Percentiles rank a stretch among this genome's conserved stretches.
Evolutionary conservation across 371 early-diverging fungal genomes (phyloP).

Genomic region (Circinella umbellata): DNA sequence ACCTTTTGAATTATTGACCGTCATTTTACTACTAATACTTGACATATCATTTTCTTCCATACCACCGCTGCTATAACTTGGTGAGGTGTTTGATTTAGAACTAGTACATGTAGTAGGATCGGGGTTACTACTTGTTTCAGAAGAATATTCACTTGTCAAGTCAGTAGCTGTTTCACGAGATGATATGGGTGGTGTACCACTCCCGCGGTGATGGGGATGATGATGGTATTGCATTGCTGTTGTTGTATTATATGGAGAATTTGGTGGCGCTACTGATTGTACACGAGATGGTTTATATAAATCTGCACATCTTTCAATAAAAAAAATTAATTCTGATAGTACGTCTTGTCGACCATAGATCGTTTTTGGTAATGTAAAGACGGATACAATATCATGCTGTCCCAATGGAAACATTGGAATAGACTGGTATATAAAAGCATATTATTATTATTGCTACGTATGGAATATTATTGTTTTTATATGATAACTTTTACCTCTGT

Average conservation of each 20-base stretch:
- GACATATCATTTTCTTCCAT: constrained; percentile 40
- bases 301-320: constrained; percentile 41
- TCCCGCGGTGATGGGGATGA: neutral
- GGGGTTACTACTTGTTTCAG: constrained; percentile 15
- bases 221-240: no score
- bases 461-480: neutral
- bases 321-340: constrained; percentile 41
- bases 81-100: constrained; percentile 34
- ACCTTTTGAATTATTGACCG: constrained; percentile 9
- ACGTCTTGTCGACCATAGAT: constrained; percentile 47
- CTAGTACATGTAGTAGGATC: neutral
- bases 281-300: constrained; percentile 24
- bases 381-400: constrained; percentile 47
- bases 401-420: constrained; percentile 44
- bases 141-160: constrained; percentile 26
- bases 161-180: constrained; percentile 14
- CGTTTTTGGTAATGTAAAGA: constrained; percentile 46
- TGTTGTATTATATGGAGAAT: no score
- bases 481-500: constrained; percentile 26
- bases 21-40: constrained; percentile 19
- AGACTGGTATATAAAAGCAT: constrained; percentile 18
- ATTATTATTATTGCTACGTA: neutral
- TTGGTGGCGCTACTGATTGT: neutral
- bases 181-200: constrained; percentile 12
- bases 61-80: constrained; percentile 39